phyloP scores from a whole-genome alignment of 208 protist species.

The Wallacemonas sp. region DNA sequence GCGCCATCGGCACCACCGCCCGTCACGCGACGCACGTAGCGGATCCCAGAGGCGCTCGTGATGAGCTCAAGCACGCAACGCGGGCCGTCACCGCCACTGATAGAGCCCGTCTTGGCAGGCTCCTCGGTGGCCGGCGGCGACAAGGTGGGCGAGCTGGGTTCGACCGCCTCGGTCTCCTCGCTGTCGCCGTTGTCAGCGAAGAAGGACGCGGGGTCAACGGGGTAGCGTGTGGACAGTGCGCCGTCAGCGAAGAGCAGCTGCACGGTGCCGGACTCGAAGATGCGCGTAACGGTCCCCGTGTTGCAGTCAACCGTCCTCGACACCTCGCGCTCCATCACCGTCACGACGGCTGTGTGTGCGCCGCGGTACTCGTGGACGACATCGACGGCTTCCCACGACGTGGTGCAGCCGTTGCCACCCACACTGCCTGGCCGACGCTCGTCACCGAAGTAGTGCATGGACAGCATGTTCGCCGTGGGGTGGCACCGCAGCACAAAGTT shows the following conservation, averaged over 20 bases:
- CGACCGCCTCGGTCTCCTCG: too few relatives aligned
- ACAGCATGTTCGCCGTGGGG: conserved; percentile 9
- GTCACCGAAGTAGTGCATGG: conserved; percentile 16
- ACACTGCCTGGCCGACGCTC: conserved; percentile 1
- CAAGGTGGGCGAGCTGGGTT: not conserved
- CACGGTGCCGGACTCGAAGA: conserved; percentile 59
- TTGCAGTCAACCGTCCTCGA: conserved; percentile 42
- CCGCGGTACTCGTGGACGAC: conserved; percentile 36
- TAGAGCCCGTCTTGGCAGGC: not conserved
- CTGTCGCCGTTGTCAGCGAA: not conserved
- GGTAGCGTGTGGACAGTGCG: conserved; percentile 50
- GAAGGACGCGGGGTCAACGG: not conserved
- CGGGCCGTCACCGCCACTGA: not conserved
- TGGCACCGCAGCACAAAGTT: conserved; percentile 24
- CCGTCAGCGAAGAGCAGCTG: conserved; percentile 73
- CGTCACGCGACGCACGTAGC: conserved; percentile 7
- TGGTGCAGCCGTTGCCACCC: not conserved
- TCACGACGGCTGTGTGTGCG: conserved; percentile 12
- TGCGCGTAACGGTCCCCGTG: conserved; percentile 54
- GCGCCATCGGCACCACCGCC: conserved; percentile 1
- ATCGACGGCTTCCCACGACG: conserved; percentile 24
- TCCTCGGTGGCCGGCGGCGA: not conserved
- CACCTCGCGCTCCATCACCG: conserved; percentile 57
- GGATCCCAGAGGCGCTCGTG: not conserved
- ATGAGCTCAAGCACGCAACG: not conserved